Evolutionary conservation across 192 early-diverging fungal species (phyloP).

Genomic region (Thamnidium elegans): DNA sequence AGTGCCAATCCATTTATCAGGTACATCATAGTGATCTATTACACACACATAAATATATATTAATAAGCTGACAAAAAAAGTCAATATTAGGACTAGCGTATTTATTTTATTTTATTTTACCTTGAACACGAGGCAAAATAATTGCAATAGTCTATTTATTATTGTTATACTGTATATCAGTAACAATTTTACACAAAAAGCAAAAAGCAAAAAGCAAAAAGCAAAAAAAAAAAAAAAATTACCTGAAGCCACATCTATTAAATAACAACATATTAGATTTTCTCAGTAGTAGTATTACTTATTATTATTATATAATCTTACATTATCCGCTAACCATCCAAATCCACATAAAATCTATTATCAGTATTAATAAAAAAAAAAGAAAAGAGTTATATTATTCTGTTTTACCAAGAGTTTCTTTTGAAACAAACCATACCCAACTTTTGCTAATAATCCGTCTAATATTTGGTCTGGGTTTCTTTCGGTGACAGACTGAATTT

Average conservation of each 20-base stretch:
- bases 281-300: too few relatives aligned
- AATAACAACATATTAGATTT: conserved; percentile 5
- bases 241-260: conserved; percentile 64
- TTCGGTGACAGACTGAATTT: not conserved
- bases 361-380: too few relatives aligned
- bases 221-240: conserved; percentile 4
- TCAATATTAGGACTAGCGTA: not conserved
- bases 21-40: conserved; percentile 62
- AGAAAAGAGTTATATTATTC: too few relatives aligned
- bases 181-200: not conserved
- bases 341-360: conserved; percentile 66
- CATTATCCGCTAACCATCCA: conserved; percentile 89
- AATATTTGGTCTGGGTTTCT: conserved; percentile 37
- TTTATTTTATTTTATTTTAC: conserved; percentile 41
- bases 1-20: conserved; percentile 63
- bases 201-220: conserved; percentile 4
- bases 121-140: conserved; percentile 73
- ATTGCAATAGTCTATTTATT: conserved; percentile 59
- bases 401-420: conserved; percentile 56
- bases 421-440: conserved; percentile 75
- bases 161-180: not conserved
- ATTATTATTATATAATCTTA: conserved; percentile 39
- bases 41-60: conserved; percentile 1
- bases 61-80: not conserved
- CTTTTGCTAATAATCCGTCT: conserved; percentile 61